Percentiles rank a stretch among this genome's conserved stretches.
Conservation (phyloP, 768 basidiomycete species). For the Mycena chlorophos region DNA sequence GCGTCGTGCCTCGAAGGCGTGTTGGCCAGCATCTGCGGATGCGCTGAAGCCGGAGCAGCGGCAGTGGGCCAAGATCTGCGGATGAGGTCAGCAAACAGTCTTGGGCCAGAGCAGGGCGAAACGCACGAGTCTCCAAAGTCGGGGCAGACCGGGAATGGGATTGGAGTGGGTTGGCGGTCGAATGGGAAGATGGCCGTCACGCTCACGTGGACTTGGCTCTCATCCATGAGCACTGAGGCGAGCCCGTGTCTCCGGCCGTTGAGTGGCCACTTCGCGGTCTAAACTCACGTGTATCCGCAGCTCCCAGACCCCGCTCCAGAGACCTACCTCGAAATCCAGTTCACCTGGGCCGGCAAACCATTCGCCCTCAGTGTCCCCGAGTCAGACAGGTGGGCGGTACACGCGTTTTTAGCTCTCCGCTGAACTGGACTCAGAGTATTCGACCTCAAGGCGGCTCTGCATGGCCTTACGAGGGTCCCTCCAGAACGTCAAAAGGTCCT, state of each 20-base stretch:
- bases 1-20: too few relatives aligned
- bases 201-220: too few relatives aligned
- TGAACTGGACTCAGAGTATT: conserved; percentile 54
- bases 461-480: conserved; percentile 74
- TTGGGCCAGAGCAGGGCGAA: too few relatives aligned
- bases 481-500: conserved; percentile 86
- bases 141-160: too few relatives aligned
- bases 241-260: not conserved
- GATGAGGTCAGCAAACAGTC: too few relatives aligned
- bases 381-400: conserved; percentile 75
- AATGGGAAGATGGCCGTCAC: conserved; percentile 9
- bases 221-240: not conserved
- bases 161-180: too few relatives aligned
- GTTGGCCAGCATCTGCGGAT: too few relatives aligned
- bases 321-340: conserved; percentile 62
- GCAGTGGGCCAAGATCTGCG: too few relatives aligned
- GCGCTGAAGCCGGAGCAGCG: too few relatives aligned
- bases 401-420: too few relatives aligned
- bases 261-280: not conserved
- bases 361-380: conserved; percentile 71
- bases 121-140: too few relatives aligned
- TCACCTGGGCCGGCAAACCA: conserved; percentile 71
- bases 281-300: not conserved
- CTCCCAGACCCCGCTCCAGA: conserved; percentile 30
- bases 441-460: conserved; percentile 72